These are phyloP conservation scores for Fusarium citri DNA, from an alignment of 2,329 filamentous ascomycete genomes.

Conservation along the genomic window DNA sequence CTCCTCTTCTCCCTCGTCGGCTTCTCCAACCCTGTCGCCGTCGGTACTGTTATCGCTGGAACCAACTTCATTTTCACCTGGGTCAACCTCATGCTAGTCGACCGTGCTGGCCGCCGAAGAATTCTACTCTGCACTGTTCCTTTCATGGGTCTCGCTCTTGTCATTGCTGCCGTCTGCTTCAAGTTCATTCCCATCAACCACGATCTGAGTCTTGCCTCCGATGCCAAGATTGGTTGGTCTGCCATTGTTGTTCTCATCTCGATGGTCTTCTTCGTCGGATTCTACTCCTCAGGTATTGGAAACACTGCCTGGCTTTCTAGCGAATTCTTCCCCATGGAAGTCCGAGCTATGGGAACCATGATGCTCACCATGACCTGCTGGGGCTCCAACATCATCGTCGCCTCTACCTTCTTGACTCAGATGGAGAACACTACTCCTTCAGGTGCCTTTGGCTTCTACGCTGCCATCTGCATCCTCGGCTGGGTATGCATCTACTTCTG, in stretches of 20 bases:
- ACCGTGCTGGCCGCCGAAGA: conserved; percentile 57
- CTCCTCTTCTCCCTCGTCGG: conserved; percentile 62
- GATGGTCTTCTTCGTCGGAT: conserved; percentile 44
- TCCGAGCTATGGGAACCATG: conserved; percentile 62
- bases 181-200: conserved; percentile 55
- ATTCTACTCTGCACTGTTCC: conserved; percentile 58
- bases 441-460: conserved; percentile 65
- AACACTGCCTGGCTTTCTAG: conserved; percentile 61
- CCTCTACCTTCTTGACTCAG: conserved; percentile 60
- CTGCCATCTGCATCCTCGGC: conserved; percentile 61
- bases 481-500: conserved; percentile 57
- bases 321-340: conserved; percentile 60
- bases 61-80: conserved; percentile 63
- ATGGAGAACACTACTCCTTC: conserved; percentile 62
- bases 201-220: conserved; percentile 53
- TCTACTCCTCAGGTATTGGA: conserved; percentile 59
- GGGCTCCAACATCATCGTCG: conserved; percentile 62
- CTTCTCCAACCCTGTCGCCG: conserved; percentile 61
- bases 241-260: conserved; percentile 57
- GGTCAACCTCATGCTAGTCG: conserved; percentile 60
- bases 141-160: conserved; percentile 58
- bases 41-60: conserved; percentile 57
- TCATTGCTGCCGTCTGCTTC: conserved; percentile 58
- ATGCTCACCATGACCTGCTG: conserved; percentile 60
- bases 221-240: conserved; percentile 47